Conservation (phyloP, 371 early-diverging fungal species). For the Zychaea mexicana region DNA sequence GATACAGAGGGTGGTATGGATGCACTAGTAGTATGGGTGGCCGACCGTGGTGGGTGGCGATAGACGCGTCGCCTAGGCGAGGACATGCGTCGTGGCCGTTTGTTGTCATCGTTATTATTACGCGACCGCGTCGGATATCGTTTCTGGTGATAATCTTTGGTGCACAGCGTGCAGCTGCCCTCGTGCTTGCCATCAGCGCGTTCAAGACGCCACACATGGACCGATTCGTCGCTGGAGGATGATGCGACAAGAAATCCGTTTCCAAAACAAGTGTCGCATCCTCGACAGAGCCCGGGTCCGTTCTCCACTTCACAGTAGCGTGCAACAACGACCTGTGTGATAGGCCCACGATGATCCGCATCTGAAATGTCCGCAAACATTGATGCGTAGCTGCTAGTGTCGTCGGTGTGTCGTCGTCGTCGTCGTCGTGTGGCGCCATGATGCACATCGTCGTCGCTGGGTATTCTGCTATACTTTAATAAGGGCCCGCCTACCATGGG, state of each 20-base stretch:
- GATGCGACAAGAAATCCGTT: conserved; percentile 44
- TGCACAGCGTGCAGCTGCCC: conserved; percentile 24
- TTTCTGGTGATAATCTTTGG: conserved; percentile 30
- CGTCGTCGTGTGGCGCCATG: neutral
- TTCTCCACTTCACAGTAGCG: conserved; percentile 32
- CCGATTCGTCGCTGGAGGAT: conserved; percentile 29
- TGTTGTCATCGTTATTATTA: neutral
- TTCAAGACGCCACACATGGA: conserved; percentile 41
- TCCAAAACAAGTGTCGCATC: conserved; percentile 34
- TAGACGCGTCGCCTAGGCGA: neutral
- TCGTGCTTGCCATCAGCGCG: conserved; percentile 21
- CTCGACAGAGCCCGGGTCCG: conserved; percentile 26
- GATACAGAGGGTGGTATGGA: neutral
- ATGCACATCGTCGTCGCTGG: neutral
- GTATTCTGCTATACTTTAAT: conserved; percentile 20
- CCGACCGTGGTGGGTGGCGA: neutral
- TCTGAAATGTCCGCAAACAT: neutral
- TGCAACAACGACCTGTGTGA: conserved; percentile 37
- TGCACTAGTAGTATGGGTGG: neutral
- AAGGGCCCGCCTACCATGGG: conserved; percentile 19
- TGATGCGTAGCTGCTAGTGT: neutral
- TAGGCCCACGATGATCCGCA: conserved; percentile 25
- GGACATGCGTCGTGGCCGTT: neutral
- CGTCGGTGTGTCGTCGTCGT: neutral
- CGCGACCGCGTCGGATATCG: conserved; percentile 10